Conservation (phyloP, 768 basidiomycete genomes). For the Boletus vinaceobasis region DNA sequence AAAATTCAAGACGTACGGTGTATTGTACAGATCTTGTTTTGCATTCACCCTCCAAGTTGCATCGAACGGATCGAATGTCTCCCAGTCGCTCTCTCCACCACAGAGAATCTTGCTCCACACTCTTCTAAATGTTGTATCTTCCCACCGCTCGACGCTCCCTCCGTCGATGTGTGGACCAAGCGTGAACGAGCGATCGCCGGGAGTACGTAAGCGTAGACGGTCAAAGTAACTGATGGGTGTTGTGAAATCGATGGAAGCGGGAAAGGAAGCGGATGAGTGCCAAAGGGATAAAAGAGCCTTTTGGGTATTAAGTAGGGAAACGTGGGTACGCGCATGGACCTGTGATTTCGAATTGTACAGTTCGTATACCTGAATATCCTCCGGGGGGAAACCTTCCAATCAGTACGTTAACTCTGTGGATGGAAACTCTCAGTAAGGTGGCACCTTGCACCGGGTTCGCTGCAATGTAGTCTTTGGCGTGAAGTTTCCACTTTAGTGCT, state of each 20-base stretch:
- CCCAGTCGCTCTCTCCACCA: constrained; percentile 41
- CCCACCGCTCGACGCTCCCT: constrained; percentile 55
- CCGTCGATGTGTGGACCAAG: constrained; percentile 61
- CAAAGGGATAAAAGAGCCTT: constrained; percentile 55
- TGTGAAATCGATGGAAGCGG: constrained; percentile 43
- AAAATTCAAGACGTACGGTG: constrained; percentile 37
- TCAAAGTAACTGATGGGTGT: constrained; percentile 77
- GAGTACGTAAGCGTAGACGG: constrained; percentile 66
- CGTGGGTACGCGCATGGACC: constrained; percentile 65
- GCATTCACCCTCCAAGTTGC: constrained; percentile 45
- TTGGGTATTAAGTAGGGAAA: constrained; percentile 55
- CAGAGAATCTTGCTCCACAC: constrained; percentile 45
- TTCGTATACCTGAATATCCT: constrained; percentile 71
- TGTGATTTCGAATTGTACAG: constrained; percentile 68
- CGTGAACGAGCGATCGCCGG: constrained; percentile 66
- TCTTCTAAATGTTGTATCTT: constrained; percentile 41
- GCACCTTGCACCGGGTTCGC: constrained; percentile 53
- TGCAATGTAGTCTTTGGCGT: constrained; percentile 52
- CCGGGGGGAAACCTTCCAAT: constrained; percentile 56
- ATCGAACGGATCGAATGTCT: constrained; percentile 49
- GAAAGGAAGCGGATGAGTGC: constrained; percentile 40
- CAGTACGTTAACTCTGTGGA: not conserved
- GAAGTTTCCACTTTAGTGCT: constrained; percentile 56
- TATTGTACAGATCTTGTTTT: constrained; percentile 59
- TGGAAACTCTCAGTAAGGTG: not conserved